Base-by-base conservation (phyloP, 805 yeast genomes). In the Pichia scutulata region DNA sequence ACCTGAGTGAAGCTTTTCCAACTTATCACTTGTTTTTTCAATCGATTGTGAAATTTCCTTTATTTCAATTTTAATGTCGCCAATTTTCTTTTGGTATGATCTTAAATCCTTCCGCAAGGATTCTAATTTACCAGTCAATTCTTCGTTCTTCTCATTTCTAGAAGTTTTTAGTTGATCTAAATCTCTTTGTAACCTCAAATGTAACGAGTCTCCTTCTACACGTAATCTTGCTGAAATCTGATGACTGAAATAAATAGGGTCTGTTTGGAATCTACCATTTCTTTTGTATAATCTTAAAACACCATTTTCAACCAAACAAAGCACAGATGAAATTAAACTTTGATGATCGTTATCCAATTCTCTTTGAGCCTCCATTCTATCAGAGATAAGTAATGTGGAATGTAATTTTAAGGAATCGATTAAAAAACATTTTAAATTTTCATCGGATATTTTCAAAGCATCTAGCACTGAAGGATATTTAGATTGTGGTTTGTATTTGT, bases 341-440 rank as follows among this genome's bases (percentile, higher is more conserved):
- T 52, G 52, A 0, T 70, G 68, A 10, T 67, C 62, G 6, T 55
- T 51, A n/a, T 57, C 48, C 48, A 81, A 61, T 18, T 72, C 63
- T 0, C 54, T 49, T 55, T 78, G 80, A 0, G 86, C 92, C 14
- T 72, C 74, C 2, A 62, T 57, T 54, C 81, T 71, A 47, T 79
- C 70, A 1, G 74, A 72, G 18, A 80, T 70, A 39, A 89, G 62
- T 0, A 85, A 68, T 0, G 76, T 68, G 12, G 75, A 71, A 59
- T 90, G 95, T 43, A 86, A 74, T 42, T 68, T 71, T 40, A 73
- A 72, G 3, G 73, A 55, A 65, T 87, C 96, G 46, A 89, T 81
- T 43, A 89, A 63, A 2, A 84, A 67, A 56, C 78, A 82, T 57
- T 76, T 73, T 9, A 83, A 73, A 39, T 75, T 74, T 41, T 77